phyloP scores from a whole-genome alignment of 257 asterid species.

The Solanum pinnatisectum region DNA sequence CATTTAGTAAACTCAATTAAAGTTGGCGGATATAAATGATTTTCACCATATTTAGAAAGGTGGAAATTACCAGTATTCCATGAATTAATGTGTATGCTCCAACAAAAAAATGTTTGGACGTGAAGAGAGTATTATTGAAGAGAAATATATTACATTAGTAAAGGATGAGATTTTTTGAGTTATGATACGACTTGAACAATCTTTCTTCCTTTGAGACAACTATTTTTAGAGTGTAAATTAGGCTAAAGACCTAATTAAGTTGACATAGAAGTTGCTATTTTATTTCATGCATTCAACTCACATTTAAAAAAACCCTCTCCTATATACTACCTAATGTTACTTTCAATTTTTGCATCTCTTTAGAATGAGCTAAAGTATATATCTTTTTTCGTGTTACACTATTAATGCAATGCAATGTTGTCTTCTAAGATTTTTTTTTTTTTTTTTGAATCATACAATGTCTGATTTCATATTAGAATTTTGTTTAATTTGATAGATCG shows the following conservation, averaged over 20 bases:
- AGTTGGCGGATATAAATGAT: too few species aligned
- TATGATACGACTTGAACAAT: background rate
- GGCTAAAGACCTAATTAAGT: background rate
- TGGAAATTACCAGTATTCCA: background rate
- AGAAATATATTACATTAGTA: too few species aligned
- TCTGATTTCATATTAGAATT: background rate
- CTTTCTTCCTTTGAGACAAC: too few species aligned
- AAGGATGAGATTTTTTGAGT: too few species aligned
- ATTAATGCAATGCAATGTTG: background rate
- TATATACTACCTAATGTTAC: background rate
- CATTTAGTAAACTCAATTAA: too few species aligned
- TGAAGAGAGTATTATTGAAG: background rate
- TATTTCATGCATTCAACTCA: background rate
- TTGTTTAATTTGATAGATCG: background rate
- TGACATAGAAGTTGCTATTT: background rate
- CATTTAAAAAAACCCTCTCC: too few species aligned
- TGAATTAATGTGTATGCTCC: too few species aligned
- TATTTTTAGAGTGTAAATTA: background rate
- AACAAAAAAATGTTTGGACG: too few species aligned
- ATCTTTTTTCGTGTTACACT: background rate
- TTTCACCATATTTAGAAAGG: too few species aligned
- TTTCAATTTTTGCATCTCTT: background rate
- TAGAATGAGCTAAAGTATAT: too few species aligned
- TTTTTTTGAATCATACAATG: background rate
- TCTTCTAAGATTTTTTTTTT: background rate